Conservation (phyloP, 192 early-diverging fungal species). For the Coemansia sp. region DNA sequence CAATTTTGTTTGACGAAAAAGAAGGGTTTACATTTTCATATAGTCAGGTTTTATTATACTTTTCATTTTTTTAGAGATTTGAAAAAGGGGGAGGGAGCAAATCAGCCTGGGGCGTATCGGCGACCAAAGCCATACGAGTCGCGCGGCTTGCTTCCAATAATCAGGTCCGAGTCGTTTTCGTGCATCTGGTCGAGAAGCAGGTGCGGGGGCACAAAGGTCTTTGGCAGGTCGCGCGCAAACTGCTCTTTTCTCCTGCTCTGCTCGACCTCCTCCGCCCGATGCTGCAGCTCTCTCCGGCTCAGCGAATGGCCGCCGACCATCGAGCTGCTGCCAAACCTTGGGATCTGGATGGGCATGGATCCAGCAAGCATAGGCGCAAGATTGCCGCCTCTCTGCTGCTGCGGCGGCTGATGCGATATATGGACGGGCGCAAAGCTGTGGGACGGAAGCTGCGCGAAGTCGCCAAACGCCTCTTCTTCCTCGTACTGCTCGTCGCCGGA, state of each 20-base stretch:
- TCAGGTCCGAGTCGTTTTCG: conserved; percentile 30
- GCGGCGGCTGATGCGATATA: neutral
- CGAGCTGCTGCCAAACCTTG: conserved; percentile 20
- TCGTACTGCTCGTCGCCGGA: conserved; percentile 25
- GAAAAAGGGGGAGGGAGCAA: too few species aligned
- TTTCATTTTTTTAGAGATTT: too few species aligned
- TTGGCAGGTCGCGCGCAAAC: conserved; percentile 32
- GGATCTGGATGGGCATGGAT: conserved; percentile 52
- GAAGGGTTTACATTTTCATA: too few species aligned
- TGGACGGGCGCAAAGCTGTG: neutral
- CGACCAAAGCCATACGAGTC: conserved; percentile 37
- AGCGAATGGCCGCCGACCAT: conserved; percentile 21
- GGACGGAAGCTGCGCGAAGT: conserved; percentile 12
- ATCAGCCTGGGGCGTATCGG: conserved; percentile 37
- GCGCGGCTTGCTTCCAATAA: conserved; percentile 48
- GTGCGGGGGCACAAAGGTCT: conserved; percentile 51
- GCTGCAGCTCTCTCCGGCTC: conserved; percentile 29
- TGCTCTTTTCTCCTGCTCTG: conserved; percentile 27
- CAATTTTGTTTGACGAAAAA: too few species aligned
- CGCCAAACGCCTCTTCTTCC: conserved; percentile 30
- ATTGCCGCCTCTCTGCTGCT: conserved; percentile 13
- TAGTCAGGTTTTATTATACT: too few species aligned
- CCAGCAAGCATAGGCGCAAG: conserved; percentile 45
- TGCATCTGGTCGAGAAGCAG: conserved; percentile 40
- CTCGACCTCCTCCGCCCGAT: conserved; percentile 32